Percentiles rank a stretch among this genome's conserved stretches.
phyloP scores from a whole-genome alignment of 768 basidiomycete genomes.

The Suillus weaverae region DNA sequence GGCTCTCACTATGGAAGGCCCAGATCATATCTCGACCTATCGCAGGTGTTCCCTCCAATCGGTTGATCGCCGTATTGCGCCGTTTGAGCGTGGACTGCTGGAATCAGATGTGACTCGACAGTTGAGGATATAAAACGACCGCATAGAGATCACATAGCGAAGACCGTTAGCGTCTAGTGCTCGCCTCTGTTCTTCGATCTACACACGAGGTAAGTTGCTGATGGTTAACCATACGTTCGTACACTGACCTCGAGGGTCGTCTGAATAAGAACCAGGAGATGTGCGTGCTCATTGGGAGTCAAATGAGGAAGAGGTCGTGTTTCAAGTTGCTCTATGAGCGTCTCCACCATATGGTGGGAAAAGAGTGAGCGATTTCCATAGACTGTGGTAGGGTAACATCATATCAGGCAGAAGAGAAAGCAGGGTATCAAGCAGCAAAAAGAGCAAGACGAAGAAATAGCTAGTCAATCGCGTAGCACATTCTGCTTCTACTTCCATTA shows the following conservation, averaged over 20 bases:
- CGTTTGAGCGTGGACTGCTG: slow-evolving; percentile 46
- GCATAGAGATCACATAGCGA: slow-evolving; percentile 90
- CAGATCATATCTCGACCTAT: slow-evolving; percentile 94
- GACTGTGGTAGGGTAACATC: neutral
- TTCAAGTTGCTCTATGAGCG: slow-evolving; percentile 67
- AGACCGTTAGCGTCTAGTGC: slow-evolving; percentile 90
- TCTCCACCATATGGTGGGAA: slow-evolving; percentile 56
- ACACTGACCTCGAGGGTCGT: slow-evolving; percentile 80
- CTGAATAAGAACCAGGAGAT: slow-evolving; percentile 82
- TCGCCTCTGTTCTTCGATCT: slow-evolving; percentile 91
- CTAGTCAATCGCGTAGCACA: neutral
- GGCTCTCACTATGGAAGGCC: slow-evolving; percentile 95
- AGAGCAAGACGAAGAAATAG: slow-evolving; percentile 42
- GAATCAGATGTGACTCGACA: slow-evolving; percentile 52
- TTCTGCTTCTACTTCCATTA: neutral
- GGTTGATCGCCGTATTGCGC: slow-evolving; percentile 41
- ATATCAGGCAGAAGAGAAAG: slow-evolving; percentile 36
- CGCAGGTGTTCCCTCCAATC: slow-evolving; percentile 76
- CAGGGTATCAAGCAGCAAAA: slow-evolving; percentile 36
- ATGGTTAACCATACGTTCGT: slow-evolving; percentile 4
- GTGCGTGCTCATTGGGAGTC: slow-evolving; percentile 77
- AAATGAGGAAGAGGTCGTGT: slow-evolving; percentile 65
- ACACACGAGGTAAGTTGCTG: slow-evolving; percentile 9
- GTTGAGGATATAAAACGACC: slow-evolving; percentile 87
- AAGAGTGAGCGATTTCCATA: slow-evolving; percentile 38